Conservation (phyloP, 2,329 filamentous ascomycete species). For the Aspergillus floridensis region DNA sequence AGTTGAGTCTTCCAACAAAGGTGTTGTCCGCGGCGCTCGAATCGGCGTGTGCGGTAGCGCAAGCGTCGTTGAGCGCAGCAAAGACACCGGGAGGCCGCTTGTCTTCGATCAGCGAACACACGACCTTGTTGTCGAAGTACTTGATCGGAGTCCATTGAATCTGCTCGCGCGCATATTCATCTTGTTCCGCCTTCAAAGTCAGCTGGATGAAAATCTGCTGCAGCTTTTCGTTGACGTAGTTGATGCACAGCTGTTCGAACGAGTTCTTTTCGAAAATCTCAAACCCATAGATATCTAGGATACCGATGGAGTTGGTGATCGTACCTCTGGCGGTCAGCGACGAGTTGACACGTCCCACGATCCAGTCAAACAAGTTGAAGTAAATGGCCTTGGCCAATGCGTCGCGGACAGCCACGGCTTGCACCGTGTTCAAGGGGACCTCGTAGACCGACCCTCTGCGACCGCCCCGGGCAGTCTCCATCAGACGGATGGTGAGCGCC, state of each 20-base stretch:
- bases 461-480: slow-evolving; percentile 68
- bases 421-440: slow-evolving; percentile 78
- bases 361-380: slow-evolving; percentile 98
- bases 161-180: slow-evolving; percentile 92
- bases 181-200: slow-evolving; percentile 93
- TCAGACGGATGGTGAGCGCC: slow-evolving; percentile 82
- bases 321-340: slow-evolving; percentile 76
- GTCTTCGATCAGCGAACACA: slow-evolving; percentile 95
- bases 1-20: slow-evolving; percentile 89
- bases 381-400: slow-evolving; percentile 95
- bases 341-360: slow-evolving; percentile 85
- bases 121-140: slow-evolving; percentile 99
- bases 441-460: slow-evolving; percentile 67
- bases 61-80: slow-evolving; percentile 94
- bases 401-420: slow-evolving; percentile 83
- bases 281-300: slow-evolving; percentile 98
- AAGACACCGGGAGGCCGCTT: slow-evolving; percentile 87
- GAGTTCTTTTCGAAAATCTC: slow-evolving; percentile 99
- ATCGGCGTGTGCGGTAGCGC: slow-evolving; percentile 96
- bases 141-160: slow-evolving; percentile 99
- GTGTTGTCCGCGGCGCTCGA: slow-evolving; percentile 91
- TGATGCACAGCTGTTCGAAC: slow-evolving; percentile 98
- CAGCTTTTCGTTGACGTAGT: slow-evolving; percentile 98
- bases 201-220: slow-evolving; percentile 99
- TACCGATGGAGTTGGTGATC: slow-evolving; percentile 83